Evolutionary conservation across 441 rosid genomes (phyloP).

Genomic region (Syzygium syzygioides): DNA sequence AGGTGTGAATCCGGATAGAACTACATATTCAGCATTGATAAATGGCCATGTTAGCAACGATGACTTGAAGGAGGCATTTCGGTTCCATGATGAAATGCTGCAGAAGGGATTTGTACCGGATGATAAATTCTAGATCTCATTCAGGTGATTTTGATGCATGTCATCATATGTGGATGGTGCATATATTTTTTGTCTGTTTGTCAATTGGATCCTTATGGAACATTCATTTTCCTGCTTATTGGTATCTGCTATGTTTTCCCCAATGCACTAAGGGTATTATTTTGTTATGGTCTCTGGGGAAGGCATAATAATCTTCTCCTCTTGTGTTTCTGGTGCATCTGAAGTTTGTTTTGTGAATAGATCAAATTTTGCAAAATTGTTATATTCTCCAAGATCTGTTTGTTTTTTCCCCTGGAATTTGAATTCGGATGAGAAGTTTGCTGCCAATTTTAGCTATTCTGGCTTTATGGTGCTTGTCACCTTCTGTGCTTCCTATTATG

Average conservation of each 20-base stretch:
- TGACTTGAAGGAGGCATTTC: conserved; percentile 76
- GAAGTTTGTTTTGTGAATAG: not conserved
- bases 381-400: not conserved
- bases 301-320: not conserved
- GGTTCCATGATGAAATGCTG: conserved; percentile 83
- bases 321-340: not conserved
- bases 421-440: not conserved
- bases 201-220: not conserved
- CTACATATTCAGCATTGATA: conserved; percentile 62
- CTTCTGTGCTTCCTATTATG: not conserved
- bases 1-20: conserved; percentile 60
- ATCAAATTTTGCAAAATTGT: not conserved
- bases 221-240: not conserved
- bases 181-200: not conserved
- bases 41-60: conserved; percentile 73
- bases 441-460: not conserved
- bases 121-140: conserved; percentile 38
- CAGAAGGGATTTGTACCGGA: conserved; percentile 81
- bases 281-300: not conserved
- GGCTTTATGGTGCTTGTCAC: not conserved
- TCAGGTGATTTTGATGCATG: not conserved
- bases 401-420: not conserved
- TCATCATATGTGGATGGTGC: not conserved
- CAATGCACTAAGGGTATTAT: not conserved
- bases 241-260: not conserved